A percentile compares a stretch with the other conserved stretches of the same genome.
These are phyloP conservation scores for Phanerochaete sordida DNA, from an alignment of 768 basidiomycete genomes.

Conservation along the genomic window DNA sequence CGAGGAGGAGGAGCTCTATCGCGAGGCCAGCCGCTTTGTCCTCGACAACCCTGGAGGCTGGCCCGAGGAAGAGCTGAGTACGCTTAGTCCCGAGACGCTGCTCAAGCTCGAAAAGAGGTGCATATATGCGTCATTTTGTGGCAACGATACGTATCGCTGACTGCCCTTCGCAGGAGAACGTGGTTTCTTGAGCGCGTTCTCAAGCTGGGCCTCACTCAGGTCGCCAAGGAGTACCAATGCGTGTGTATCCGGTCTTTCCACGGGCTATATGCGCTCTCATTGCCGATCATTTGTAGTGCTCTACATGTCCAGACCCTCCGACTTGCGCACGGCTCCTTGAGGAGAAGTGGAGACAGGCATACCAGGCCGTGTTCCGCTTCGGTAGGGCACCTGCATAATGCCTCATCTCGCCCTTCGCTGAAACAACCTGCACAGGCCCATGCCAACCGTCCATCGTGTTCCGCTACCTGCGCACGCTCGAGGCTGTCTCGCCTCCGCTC, in stretches of 20 bases:
- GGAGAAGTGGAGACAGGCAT: slow-evolving; percentile 92
- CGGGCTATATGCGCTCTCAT: background rate
- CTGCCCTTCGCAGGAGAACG: slow-evolving; percentile 53
- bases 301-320: slow-evolving; percentile 77
- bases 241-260: slow-evolving; percentile 39
- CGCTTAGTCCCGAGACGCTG: slow-evolving; percentile 77
- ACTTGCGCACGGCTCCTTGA: slow-evolving; percentile 82
- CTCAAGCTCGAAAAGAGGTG: slow-evolving; percentile 88
- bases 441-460: slow-evolving; percentile 92
- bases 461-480: slow-evolving; percentile 85
- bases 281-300: slow-evolving; percentile 47
- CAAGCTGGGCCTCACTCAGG: slow-evolving; percentile 81
- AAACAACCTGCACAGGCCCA: slow-evolving; percentile 46
- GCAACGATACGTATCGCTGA: background rate
- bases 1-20: slow-evolving; percentile 85
- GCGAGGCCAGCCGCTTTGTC: slow-evolving; percentile 88
- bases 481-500: slow-evolving; percentile 87
- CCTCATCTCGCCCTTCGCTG: background rate
- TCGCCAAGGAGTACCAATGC: slow-evolving; percentile 95
- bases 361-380: slow-evolving; percentile 82
- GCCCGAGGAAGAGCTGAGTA: slow-evolving; percentile 75
- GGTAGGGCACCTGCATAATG: slow-evolving; percentile 38
- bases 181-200: slow-evolving; percentile 96
- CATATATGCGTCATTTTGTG: slow-evolving; percentile 20
- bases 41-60: slow-evolving; percentile 90